Evolutionary conservation across 1,284 basidiomycete species (phyloP).

Genomic region (Cystobasidium sp.): DNA sequence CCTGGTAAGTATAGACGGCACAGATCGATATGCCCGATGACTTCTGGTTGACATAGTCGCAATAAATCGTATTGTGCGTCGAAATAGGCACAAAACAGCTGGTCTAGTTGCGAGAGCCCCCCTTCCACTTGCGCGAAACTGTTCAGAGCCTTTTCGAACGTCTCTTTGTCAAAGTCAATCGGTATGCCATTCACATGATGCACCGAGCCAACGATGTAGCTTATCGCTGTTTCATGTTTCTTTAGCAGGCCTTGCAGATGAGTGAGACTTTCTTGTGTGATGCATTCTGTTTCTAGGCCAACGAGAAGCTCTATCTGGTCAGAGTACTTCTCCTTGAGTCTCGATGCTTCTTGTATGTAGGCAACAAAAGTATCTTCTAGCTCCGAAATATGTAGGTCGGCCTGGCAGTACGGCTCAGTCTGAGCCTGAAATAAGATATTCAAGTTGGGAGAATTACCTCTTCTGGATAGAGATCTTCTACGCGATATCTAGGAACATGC

Average conservation of each 20-base stretch:
- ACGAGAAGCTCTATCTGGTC: constrained; percentile 76
- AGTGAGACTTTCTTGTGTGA: constrained; percentile 70
- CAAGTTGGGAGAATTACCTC: constrained; percentile 67
- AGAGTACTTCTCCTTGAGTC: constrained; percentile 68
- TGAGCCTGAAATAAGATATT: not conserved
- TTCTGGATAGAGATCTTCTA: constrained; percentile 87
- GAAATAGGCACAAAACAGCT: constrained; percentile 72
- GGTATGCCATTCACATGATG: constrained; percentile 88
- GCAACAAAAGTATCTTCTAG: constrained; percentile 67
- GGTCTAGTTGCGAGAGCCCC: constrained; percentile 46
- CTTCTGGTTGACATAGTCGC: constrained; percentile 74
- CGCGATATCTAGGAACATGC: constrained; percentile 85
- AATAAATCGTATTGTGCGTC: constrained; percentile 78
- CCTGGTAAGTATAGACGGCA: constrained; percentile 76
- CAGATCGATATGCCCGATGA: constrained; percentile 92
- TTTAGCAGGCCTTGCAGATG: constrained; percentile 61
- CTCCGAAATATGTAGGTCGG: constrained; percentile 46
- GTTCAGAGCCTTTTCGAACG: constrained; percentile 68
- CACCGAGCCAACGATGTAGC: constrained; percentile 90
- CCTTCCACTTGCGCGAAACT: constrained; percentile 56
- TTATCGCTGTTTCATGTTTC: constrained; percentile 66
- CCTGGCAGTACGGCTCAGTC: constrained; percentile 27
- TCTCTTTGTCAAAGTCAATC: constrained; percentile 86
- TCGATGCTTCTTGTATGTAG: constrained; percentile 76
- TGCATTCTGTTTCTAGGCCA: constrained; percentile 91